Evolutionary conservation across 1,139 yeast species (phyloP), one percentile per base, ranked within the genome.

Genomic region (Lodderomyces parapsilosis): DNA sequence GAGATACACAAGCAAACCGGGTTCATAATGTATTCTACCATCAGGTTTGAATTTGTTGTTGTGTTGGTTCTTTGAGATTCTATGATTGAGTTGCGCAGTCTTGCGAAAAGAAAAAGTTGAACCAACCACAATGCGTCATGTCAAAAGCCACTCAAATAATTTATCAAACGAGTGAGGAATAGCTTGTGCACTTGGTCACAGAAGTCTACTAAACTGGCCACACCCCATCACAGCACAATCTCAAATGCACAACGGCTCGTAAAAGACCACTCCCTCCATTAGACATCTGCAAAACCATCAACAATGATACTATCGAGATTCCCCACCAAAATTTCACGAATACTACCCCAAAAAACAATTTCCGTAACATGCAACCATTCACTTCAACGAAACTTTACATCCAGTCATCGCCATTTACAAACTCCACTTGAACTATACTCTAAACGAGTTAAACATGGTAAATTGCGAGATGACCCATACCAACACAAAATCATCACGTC

Each of bases 341-440:
- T 18, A 32, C 14, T 32, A 27, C 20, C 25, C 33, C 38, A 49
- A 15, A 15, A 27, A 9, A 31, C 25, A 23, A 6, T 4, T 4
- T 6, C 31, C 5, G 13, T 4, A 28, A 28, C 7, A 8, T 6
- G 4, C 17, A 28, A 6, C 31, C 13, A 28, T 6, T 8, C 10
- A 23, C 8, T 25, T 4, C 36, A 19, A 19, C 11, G 36, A 19
- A 22, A 14, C 6, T 34, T 24, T n/a, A 30, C 33, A 14, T 15
- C 33, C 18, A 30, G 33, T 13, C 10, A 6, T 30, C 33, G 33
- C 15, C 18, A 15, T 9, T 15, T 30, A 3, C 33, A 17, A 3
- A 57, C 72, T 1, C 94, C 94, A 0, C 53, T 86, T 6, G 71
- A 78, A 51, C 82, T 81, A 51, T 86, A 86, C 57, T 79, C 85